Evolutionary conservation across 129 eudicot species (phyloP).

Genomic region (Centella asiatica): DNA sequence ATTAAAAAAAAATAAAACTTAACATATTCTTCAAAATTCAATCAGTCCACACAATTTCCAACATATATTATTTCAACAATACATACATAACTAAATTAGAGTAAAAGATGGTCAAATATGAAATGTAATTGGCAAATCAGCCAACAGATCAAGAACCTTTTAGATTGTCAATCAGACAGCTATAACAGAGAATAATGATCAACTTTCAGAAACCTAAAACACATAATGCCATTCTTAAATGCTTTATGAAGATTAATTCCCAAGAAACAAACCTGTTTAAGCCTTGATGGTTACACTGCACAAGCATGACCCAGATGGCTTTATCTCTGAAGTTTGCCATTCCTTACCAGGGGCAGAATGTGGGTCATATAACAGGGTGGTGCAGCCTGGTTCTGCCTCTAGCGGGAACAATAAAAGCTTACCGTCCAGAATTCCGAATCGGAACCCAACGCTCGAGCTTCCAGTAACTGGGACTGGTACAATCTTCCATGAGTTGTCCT

Average conservation of each 20-base stretch:
- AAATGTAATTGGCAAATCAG: neutral
- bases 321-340: slow-evolving; percentile 68
- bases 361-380: slow-evolving; percentile 72
- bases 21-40: neutral
- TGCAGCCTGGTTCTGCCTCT: slow-evolving; percentile 45
- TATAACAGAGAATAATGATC: too few species aligned
- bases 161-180: neutral
- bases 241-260: neutral
- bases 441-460: slow-evolving; percentile 65
- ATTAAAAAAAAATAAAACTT: too few species aligned
- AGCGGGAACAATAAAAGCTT: slow-evolving; percentile 62
- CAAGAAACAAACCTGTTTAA: slow-evolving; percentile 11
- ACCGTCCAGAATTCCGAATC: slow-evolving; percentile 74
- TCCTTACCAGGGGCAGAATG: slow-evolving; percentile 65
- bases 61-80: neutral
- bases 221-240: neutral
- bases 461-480: slow-evolving; percentile 80
- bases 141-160: neutral
- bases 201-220: too few species aligned
- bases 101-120: too few species aligned
- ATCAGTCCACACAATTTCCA: neutral
- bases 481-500: slow-evolving; percentile 73
- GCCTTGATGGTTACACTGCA: slow-evolving; percentile 88
- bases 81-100: too few species aligned
- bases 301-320: slow-evolving; percentile 70